Base-by-base conservation (phyloP, 306 rosid genomes). In the Pueraria montana region DNA sequence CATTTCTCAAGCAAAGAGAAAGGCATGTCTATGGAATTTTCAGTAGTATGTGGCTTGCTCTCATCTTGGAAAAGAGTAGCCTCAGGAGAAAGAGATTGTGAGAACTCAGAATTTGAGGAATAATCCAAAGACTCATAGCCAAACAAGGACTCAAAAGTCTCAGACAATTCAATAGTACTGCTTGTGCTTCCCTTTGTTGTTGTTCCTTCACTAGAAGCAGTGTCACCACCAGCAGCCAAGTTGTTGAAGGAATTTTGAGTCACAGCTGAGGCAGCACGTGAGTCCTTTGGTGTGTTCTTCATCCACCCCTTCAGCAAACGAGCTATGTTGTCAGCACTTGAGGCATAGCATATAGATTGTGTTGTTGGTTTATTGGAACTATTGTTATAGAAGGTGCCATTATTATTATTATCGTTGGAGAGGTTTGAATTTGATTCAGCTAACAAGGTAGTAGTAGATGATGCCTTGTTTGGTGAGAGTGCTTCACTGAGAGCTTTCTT, bases 401-500 rank as follows among this genome's bases (percentile, higher is more conserved):
- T 42, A n/a, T n/a, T n/a, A n/a, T n/a, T n/a, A n/a, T 34, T 34
- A 27, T n/a, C 27, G 48, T 24, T 76, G 1, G 88, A 83, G 3
- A 80, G 82, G 8, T 79, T 91, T 40, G 76, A 45, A 10, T 82
- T 85, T 48, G 82, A 59, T 49, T 83, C 83, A 21, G 56, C 26
- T 36, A 42, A 42, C 14, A 30, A 52, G 58, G 80, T 9, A 30
- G 34, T 2, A 2, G 34, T 2, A 2, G 34, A 30, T 0, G 56
- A 34, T 12, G 71, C 40, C 17, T 87, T 87, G 50, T 89, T 84
- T 36, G 94, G 96, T 30, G 96, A 88, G 6, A 96, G 88, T 16
- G 99, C 99, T 7, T 92, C 96, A 21, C 82, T 81, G 1, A 96
- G 95, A 11, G 98, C 99, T 82, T 88, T 89, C 52, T 93, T 91